Conservation (phyloP, 768 basidiomycete genomes). For the Mycena crocata region DNA sequence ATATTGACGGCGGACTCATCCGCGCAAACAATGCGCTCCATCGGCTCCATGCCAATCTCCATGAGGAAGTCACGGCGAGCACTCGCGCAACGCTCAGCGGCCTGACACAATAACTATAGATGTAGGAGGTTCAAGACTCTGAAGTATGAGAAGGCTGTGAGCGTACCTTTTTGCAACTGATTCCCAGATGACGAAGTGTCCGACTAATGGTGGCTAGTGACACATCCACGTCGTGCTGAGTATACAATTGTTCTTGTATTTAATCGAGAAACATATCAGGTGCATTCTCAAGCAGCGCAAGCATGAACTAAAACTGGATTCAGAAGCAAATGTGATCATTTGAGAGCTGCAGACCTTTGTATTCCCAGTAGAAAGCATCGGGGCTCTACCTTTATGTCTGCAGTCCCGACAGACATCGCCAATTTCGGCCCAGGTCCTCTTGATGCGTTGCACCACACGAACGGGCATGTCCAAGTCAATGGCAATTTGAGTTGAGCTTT, state of each 20-base stretch:
- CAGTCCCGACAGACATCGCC: too few relatives aligned
- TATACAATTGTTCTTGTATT: constrained; percentile 22
- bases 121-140: too few relatives aligned
- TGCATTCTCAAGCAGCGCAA: background rate
- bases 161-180: too few relatives aligned
- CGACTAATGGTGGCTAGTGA: background rate
- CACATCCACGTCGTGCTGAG: background rate
- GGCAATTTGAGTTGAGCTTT: background rate
- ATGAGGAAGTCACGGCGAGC: constrained; percentile 15
- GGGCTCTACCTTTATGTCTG: constrained; percentile 7
- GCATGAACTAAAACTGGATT: constrained; percentile 7
- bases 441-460: constrained; percentile 9
- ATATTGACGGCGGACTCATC: too few relatives aligned
- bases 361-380: too few relatives aligned
- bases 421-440: constrained; percentile 27
- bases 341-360: too few relatives aligned
- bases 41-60: constrained; percentile 25
- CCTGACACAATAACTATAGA: constrained; percentile 10
- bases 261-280: too few relatives aligned
- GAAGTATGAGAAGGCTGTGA: too few relatives aligned
- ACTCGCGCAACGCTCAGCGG: constrained; percentile 20
- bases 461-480: background rate
- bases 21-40: constrained; percentile 29
- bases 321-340: background rate
- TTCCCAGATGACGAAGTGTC: background rate